Percentiles rank a stretch among this genome's conserved stretches.
phyloP scores from a whole-genome alignment of 164 flowering plant species.

The Aristolochia fimbriata region DNA sequence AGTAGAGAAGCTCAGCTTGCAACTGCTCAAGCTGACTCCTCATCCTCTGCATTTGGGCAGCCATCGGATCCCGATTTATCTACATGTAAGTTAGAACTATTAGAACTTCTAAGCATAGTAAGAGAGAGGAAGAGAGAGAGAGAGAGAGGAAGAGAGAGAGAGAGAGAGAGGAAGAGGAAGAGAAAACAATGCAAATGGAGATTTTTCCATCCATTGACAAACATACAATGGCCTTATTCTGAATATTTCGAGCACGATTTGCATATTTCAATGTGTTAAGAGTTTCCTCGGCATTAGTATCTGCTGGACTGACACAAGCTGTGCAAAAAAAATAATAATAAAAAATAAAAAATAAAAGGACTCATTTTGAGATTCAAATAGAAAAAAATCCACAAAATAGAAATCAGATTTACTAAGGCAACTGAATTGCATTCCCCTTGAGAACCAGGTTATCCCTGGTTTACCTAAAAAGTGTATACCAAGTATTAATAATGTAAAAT shows the following conservation, averaged over 20 bases:
- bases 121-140: neutral
- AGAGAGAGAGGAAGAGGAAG: no score
- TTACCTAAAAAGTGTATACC: no score
- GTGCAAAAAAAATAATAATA: conserved; percentile 1
- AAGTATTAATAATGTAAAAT: conserved; percentile 5
- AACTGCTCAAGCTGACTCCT: conserved; percentile 80
- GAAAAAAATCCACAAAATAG: neutral
- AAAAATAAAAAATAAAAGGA: no score
- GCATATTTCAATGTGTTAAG: conserved; percentile 93
- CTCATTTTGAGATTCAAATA: neutral
- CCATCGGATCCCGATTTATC: conserved; percentile 90
- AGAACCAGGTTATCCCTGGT: no score
- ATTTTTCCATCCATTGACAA: neutral
- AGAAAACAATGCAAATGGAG: no score
- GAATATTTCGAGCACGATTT: conserved; percentile 97
- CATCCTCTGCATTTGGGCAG: conserved; percentile 84
- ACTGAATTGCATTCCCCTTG: no score
- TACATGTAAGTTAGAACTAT: conserved; percentile 14
- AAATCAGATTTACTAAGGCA: neutral
- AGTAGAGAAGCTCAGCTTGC: conserved; percentile 73
- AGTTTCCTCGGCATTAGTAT: conserved; percentile 96
- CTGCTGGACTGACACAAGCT: conserved; percentile 99
- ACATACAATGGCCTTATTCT: conserved; percentile 92
- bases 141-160: neutral
- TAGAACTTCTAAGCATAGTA: neutral